phyloP scores from a whole-genome alignment of 2,329 filamentous ascomycete genomes.

The Paraconiothyrium brasiliense region DNA sequence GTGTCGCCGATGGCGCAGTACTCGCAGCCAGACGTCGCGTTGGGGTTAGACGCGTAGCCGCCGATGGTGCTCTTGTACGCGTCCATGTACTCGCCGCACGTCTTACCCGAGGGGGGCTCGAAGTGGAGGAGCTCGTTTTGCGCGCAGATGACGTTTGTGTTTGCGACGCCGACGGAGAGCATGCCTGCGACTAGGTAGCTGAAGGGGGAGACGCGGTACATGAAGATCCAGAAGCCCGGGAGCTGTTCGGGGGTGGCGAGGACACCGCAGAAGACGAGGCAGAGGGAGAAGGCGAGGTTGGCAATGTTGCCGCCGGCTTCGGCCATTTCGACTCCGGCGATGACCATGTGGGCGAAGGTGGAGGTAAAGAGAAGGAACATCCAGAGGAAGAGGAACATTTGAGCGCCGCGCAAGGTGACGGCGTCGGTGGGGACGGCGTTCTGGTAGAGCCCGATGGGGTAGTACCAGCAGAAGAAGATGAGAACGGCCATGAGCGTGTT shows the following conservation, averaged over 20 bases:
- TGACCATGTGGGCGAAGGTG: slow-evolving; percentile 82
- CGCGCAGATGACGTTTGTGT: slow-evolving; percentile 72
- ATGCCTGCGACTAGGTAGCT: slow-evolving; percentile 82
- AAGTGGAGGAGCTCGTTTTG: slow-evolving; percentile 75
- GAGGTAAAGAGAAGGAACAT: slow-evolving; percentile 82
- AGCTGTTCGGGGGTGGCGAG: slow-evolving; percentile 70
- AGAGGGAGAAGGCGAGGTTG: slow-evolving; percentile 77
- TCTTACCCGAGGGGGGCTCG: slow-evolving; percentile 62
- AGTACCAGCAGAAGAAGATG: slow-evolving; percentile 86
- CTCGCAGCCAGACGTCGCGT: slow-evolving; percentile 47
- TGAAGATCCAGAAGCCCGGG: slow-evolving; percentile 83
- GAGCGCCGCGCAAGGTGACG: slow-evolving; percentile 73
- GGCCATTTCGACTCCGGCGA: slow-evolving; percentile 77
- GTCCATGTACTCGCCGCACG: slow-evolving; percentile 52
- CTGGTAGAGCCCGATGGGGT: slow-evolving; percentile 78
- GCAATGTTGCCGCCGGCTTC: slow-evolving; percentile 80
- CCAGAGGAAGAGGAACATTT: slow-evolving; percentile 81
- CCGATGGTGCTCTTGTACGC: slow-evolving; percentile 39
- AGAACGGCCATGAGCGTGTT: slow-evolving; percentile 79
- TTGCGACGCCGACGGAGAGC: slow-evolving; percentile 74
- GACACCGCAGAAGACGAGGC: slow-evolving; percentile 79
- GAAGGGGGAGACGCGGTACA: slow-evolving; percentile 84
- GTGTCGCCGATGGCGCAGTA: slow-evolving; percentile 55
- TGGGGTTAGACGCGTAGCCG: slow-evolving; percentile 50
- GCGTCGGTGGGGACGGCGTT: slow-evolving; percentile 72